Evolutionary conservation across 2,329 filamentous ascomycete species (phyloP).

Genomic region (Cladosporium sp.): DNA sequence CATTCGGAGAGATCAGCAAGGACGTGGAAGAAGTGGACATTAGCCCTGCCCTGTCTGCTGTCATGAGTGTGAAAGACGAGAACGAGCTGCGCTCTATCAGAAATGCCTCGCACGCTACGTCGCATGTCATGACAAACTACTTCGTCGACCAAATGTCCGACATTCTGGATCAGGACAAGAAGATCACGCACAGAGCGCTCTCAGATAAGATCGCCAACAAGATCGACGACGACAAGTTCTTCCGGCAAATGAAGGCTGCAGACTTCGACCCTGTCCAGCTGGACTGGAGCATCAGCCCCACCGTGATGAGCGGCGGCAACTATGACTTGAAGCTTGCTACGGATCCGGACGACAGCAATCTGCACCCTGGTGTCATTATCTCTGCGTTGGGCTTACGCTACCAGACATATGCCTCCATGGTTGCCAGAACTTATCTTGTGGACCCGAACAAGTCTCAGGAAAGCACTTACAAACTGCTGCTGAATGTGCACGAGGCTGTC

Average conservation of each 20-base stretch:
- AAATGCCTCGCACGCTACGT: slow-evolving; percentile 88
- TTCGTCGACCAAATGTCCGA: slow-evolving; percentile 98
- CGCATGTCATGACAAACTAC: slow-evolving; percentile 90
- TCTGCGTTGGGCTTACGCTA: slow-evolving; percentile 89
- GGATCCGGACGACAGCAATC: slow-evolving; percentile 71
- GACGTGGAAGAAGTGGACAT: slow-evolving; percentile 88
- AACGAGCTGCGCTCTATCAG: slow-evolving; percentile 90
- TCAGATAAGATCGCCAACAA: slow-evolving; percentile 86
- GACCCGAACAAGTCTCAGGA: slow-evolving; percentile 97
- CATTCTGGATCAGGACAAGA: slow-evolving; percentile 93
- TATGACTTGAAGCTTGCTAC: slow-evolving; percentile 82
- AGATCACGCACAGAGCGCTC: slow-evolving; percentile 83
- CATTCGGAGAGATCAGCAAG: slow-evolving; percentile 72
- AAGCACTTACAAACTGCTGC: slow-evolving; percentile 84
- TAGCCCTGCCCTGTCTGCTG: slow-evolving; percentile 72
- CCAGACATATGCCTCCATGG: slow-evolving; percentile 89
- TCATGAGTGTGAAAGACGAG: slow-evolving; percentile 91
- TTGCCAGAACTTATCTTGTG: slow-evolving; percentile 90
- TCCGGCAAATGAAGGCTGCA: slow-evolving; percentile 79
- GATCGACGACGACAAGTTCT: slow-evolving; percentile 90
- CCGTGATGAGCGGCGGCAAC: slow-evolving; percentile 91
- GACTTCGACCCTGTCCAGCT: slow-evolving; percentile 81
- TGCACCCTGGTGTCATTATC: slow-evolving; percentile 91
- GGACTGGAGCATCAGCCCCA: slow-evolving; percentile 88
- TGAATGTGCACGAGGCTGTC: slow-evolving; percentile 80